A percentile compares a stretch with the other conserved stretches of the same genome.
phyloP scores from a whole-genome alignment of 768 basidiomycete genomes.

The Auriscalpium orientale region DNA sequence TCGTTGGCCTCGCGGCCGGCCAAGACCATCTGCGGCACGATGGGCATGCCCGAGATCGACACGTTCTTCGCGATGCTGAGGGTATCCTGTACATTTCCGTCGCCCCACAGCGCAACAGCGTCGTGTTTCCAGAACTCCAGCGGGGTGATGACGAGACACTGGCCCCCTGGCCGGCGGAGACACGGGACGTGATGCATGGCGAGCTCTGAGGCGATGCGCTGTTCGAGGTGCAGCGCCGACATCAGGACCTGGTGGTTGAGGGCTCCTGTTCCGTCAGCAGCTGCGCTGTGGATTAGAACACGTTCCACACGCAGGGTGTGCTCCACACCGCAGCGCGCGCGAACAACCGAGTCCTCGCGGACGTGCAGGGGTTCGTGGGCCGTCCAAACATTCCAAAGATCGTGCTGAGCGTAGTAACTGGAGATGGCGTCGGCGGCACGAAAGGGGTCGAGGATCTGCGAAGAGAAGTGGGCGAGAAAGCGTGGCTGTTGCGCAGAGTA shows the following conservation, averaged over 20 bases:
- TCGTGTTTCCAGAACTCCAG: slow-evolving; percentile 70
- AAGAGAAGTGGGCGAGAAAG: slow-evolving; percentile 44
- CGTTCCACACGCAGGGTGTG: slow-evolving; percentile 72
- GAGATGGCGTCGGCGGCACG: slow-evolving; percentile 45
- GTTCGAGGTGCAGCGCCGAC: slow-evolving; percentile 60
- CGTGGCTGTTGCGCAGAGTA: slow-evolving; percentile 70
- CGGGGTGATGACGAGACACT: slow-evolving; percentile 69
- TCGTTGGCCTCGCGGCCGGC: slow-evolving; percentile 59
- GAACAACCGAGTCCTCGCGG: slow-evolving; percentile 62
- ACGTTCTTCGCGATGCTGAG: slow-evolving; percentile 46
- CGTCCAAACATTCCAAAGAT: slow-evolving; percentile 69
- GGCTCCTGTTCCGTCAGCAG: slow-evolving; percentile 40
- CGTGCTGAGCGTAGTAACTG: slow-evolving; percentile 46
- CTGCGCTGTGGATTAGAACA: slow-evolving; percentile 56
- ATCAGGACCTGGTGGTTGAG: slow-evolving; percentile 56
- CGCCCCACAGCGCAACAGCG: slow-evolving; percentile 41
- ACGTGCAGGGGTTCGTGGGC: slow-evolving; percentile 54
- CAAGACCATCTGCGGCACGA: slow-evolving; percentile 71
- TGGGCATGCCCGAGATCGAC: slow-evolving; percentile 52
- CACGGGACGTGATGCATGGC: slow-evolving; percentile 40
- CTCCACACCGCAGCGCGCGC: slow-evolving; percentile 62
- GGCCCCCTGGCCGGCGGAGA: slow-evolving; percentile 41
- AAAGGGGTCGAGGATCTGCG: slow-evolving; percentile 56
- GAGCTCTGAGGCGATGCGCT: slow-evolving; percentile 39
- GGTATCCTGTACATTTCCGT: slow-evolving; percentile 51